Evolutionary conservation across 768 basidiomycete genomes (phyloP), one percentile per base, ranked within the genome.

Genomic region (Boletus speciosus): DNA sequence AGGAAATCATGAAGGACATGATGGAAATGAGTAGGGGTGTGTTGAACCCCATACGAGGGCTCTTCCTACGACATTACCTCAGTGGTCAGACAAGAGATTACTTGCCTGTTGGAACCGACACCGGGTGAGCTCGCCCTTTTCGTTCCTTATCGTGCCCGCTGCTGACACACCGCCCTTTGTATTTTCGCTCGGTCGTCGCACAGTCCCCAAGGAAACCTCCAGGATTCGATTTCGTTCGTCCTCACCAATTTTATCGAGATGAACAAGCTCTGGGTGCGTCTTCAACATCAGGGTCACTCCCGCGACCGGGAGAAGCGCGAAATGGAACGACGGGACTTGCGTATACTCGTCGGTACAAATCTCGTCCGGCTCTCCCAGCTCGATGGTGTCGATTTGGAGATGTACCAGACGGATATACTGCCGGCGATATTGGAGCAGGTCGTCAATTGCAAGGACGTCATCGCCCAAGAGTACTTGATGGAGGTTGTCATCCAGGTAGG

Each of bases 1-100:
- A 94, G 78, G 96, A 99, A 75, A 93, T 99, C 58, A 99, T 98
- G 96, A 98, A 97, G 79, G 97, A 99, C 72, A 98, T 98, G 96
- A 89, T 99, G 89, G 97, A 99, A 72, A 98, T 98, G 97, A 93
- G 93, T 35, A 79, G 94, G 19, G 97, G 97, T 56, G 93, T 99
- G 5, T 79, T 98, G 58, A 94, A 98, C 69, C 96, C 97, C n/a
- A 93, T 94, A 47, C 81, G 97, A 43, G 97, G 97, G 16, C 75
- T 99, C 34, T 99, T 99, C 74, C 77, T 99, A 35, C 81, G 96
- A 27, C 96, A 99, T 68, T 98, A 98, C 71, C 84, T 98, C 34
- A 93, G 90, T 55, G 96, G 97, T 14, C 95, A 98, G 76, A 98
- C 97, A 15, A 81, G 94, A 59, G 95, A 98, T 66, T 85, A 96